Evolutionary conservation across 129 eudicot species (phyloP).

Genomic region (Pseudognaphalium luteoalbum): DNA sequence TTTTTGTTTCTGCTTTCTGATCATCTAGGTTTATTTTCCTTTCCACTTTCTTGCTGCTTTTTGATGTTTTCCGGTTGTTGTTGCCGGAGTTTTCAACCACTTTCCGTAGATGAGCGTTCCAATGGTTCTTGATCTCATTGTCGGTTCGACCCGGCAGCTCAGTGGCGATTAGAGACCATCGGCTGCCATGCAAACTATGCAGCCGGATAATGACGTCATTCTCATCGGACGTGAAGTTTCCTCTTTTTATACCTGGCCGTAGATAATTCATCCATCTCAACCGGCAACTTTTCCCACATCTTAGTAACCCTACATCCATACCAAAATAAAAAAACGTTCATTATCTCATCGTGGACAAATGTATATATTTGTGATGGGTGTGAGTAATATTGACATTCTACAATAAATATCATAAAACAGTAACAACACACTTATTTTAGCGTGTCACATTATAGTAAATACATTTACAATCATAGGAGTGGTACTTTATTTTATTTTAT

Average conservation of each 20-base stretch:
- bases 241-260: conserved; percentile 47
- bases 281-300: conserved; percentile 50
- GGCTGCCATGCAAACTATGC: conserved; percentile 36
- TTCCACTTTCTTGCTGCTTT: background rate
- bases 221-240: conserved; percentile 40
- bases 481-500: no score
- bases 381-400: no score
- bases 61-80: background rate
- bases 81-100: background rate
- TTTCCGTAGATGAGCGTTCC: conserved; percentile 42
- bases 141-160: conserved; percentile 44
- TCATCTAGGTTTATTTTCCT: background rate
- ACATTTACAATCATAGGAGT: no score
- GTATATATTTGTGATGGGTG: no score
- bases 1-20: background rate
- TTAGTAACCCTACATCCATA: conserved; percentile 30
- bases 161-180: conserved; percentile 40
- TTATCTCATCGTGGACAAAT: background rate
- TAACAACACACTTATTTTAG: no score
- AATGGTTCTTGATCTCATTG: conserved; percentile 43
- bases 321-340: background rate
- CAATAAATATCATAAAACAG: no score
- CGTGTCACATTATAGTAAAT: no score
- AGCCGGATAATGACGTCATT: conserved; percentile 35
- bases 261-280: conserved; percentile 49